Base-by-base conservation (phyloP, 169 alveolate genomes). In the Besnoitia besnoiti region DNA sequence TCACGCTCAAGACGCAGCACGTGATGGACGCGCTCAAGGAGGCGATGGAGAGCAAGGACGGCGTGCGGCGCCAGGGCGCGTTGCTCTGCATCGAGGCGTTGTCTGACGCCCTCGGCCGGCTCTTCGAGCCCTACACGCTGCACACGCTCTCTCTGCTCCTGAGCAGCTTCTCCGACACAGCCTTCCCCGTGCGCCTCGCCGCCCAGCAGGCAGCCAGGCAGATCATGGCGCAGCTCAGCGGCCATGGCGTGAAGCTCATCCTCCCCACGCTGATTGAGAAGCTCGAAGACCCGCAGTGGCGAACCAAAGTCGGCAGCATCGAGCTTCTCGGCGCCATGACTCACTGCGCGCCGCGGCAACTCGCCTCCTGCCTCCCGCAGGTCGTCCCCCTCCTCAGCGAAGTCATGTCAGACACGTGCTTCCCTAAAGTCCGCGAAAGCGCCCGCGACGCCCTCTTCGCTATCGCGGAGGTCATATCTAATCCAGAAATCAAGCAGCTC, bases 301-400 rank as follows among this genome's bases (percentile, higher is more conserved):
- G 95, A n/a, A 92, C 94, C 35, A 94, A 93, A 92, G 87, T 96
- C 42, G 96, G 95, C 21, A 80, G 95, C 84, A 94, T 96, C 87
- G 95, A 95, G 92, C 47, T 96, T 46, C 93, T 96, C 67, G 94
- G 93, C 40, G 85, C 94, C 30, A 90, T 94, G 94, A 91, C 94
- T 21, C 47, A 77, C 88, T 90, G 94, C 51, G 50, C 88, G 75
- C 85, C 94, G 40, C 90, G 91, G 89, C 95, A 91, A 92, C 90
- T 93, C 3, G 94, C 93, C 12, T 90, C 76, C 39, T 85, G 92
- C 55, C 75, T 93, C 55, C 94, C 94, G 19, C 50, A 75, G 42
- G 67, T 85, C 39, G 79, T 92, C 27, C 95, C 95, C 2, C 59
- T 76, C 35, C 76, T 92, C 44, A 62, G 79, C 21, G 95, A 92